Conservation (phyloP, 129 eudicot species). For the Cynara cardunculus region DNA sequence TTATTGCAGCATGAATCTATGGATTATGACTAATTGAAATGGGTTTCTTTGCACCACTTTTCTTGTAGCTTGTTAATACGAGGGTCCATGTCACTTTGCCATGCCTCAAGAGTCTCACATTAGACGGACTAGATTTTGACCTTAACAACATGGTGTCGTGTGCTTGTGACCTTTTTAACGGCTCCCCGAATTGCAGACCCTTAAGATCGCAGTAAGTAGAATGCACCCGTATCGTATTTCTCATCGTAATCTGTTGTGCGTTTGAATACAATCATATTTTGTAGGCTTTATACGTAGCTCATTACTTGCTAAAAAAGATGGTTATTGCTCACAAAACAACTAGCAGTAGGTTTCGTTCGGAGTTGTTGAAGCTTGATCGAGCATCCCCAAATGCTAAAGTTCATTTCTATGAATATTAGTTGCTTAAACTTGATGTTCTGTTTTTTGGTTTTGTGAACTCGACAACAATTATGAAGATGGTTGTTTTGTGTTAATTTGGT, state of each 20-base stretch:
- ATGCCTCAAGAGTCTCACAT: not conserved
- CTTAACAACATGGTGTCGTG: not conserved
- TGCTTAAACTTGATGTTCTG: not conserved
- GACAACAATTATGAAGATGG: not conserved
- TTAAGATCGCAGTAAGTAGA: conserved; percentile 2
- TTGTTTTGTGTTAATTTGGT: conserved; percentile 7
- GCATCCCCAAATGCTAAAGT: not conserved
- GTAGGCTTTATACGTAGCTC: not conserved
- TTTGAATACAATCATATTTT: not conserved
- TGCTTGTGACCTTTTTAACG: not conserved
- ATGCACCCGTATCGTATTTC: not conserved
- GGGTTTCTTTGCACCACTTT: not conserved
- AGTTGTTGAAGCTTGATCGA: not conserved
- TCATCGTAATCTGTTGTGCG: not conserved
- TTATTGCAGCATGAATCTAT: not conserved
- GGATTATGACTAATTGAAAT: not conserved
- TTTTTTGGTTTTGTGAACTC: not conserved
- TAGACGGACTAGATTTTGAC: not conserved
- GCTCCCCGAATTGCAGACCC: conserved; percentile 18
- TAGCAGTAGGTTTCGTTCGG: not conserved
- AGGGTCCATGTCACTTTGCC: not conserved
- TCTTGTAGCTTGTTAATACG: not conserved
- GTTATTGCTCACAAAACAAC: not conserved
- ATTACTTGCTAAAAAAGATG: not conserved
- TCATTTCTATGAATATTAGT: not conserved